Evolutionary conservation across 441 rosid genomes (phyloP).

Genomic region (Cnidoscolus chayamansa): DNA sequence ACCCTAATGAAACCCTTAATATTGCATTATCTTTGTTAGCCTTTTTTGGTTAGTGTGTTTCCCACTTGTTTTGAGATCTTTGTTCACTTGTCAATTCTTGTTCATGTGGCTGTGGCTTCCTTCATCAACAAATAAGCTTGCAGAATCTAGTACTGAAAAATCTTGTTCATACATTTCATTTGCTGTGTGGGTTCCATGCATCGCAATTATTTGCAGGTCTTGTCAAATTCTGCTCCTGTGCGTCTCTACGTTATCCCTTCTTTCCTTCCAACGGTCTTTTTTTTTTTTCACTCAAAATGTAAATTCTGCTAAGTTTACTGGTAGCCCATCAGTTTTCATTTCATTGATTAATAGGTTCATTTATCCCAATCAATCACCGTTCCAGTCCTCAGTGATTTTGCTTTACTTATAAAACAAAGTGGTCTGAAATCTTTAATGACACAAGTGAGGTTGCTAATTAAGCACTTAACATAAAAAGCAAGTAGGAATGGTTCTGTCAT

Average conservation of each 20-base stretch:
- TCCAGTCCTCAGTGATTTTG: neutral
- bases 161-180: neutral
- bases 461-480: neutral
- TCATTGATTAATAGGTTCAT: neutral
- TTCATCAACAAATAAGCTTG: neutral
- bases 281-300: neutral
- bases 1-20: neutral
- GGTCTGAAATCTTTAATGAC: neutral
- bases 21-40: neutral
- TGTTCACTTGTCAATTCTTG: neutral
- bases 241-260: neutral
- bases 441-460: neutral
- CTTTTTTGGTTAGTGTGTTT: neutral
- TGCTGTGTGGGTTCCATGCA: neutral
- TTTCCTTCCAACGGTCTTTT: too few species aligned
- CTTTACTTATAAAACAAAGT: conserved; percentile 7
- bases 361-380: neutral
- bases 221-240: neutral
- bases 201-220: conserved; percentile 2
- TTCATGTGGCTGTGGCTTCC: neutral
- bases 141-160: neutral
- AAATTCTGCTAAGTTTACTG: neutral
- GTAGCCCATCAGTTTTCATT: neutral
- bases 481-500: neutral
- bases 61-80: neutral